A percentile compares a stretch with the other conserved stretches of the same genome.
phyloP scores from a whole-genome alignment of 495 filamentous ascomycete genomes.

The Penicillium crystallinum region DNA sequence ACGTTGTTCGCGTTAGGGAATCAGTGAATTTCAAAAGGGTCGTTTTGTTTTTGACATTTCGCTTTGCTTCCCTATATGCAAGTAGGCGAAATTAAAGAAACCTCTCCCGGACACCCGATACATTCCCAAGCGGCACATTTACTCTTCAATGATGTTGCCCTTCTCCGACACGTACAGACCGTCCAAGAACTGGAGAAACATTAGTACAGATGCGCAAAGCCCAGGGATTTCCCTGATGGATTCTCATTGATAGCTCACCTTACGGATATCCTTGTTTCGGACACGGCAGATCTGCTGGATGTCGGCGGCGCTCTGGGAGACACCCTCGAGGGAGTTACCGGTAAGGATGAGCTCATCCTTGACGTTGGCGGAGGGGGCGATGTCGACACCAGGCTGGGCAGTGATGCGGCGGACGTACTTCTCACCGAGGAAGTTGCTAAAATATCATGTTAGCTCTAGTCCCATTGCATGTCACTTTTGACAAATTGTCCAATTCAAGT shows the following conservation, averaged over 20 bases:
- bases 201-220: constrained; percentile 20
- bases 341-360: constrained; percentile 94
- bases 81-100: constrained; percentile 43
- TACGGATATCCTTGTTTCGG: constrained; percentile 99
- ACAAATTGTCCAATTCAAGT: background rate
- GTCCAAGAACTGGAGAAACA: constrained; percentile 84
- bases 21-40: constrained; percentile 35
- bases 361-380: constrained; percentile 79
- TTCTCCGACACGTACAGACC: constrained; percentile 98
- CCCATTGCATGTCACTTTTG: background rate
- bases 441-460: constrained; percentile 1
- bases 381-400: constrained; percentile 84
- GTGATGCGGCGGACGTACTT: constrained; percentile 93
- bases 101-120: constrained; percentile 40
- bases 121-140: constrained; percentile 39
- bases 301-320: constrained; percentile 95
- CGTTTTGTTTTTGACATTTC: constrained; percentile 41
- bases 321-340: constrained; percentile 93
- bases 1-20: constrained; percentile 17
- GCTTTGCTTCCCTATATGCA: constrained; percentile 44
- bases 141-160: constrained; percentile 81
- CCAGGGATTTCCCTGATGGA: constrained; percentile 9
- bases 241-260: constrained; percentile 51
- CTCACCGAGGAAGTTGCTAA: constrained; percentile 98
- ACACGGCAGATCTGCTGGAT: constrained; percentile 99